Evolutionary conservation across 139 green algal species (phyloP).

Genomic region (Chlorella sp.): DNA sequence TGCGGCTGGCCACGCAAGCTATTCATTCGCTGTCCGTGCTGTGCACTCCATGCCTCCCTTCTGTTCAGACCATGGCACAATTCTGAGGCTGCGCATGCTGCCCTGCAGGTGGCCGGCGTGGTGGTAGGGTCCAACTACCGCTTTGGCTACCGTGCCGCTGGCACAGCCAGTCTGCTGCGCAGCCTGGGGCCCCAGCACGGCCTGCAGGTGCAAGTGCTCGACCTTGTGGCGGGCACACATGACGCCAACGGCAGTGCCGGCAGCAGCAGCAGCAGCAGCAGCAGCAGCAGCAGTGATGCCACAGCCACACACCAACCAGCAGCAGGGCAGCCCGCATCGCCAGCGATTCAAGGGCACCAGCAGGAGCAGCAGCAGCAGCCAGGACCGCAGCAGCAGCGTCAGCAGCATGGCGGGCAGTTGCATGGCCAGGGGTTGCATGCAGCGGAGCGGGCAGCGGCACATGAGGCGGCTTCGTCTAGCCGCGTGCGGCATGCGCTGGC

Average conservation of each 20-base stretch:
- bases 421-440: neutral
- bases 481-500: constrained; percentile 64
- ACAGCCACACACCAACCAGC: neutral
- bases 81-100: too few relatives aligned
- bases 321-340: neutral
- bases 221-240: constrained; percentile 51
- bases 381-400: too few relatives aligned
- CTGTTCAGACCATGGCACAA: too few relatives aligned
- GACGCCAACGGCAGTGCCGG: neutral
- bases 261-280: constrained; percentile 14
- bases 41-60: too few relatives aligned
- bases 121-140: constrained; percentile 92
- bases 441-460: neutral
- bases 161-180: constrained; percentile 68
- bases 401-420: neutral
- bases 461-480: constrained; percentile 55
- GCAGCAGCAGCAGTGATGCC: neutral
- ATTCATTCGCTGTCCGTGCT: too few relatives aligned
- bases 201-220: constrained; percentile 58
- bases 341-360: neutral
- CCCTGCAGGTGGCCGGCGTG: constrained; percentile 59
- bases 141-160: constrained; percentile 90
- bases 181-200: constrained; percentile 60
- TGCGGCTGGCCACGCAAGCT: too few relatives aligned
- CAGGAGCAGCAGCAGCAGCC: constrained; percentile 16